Base-by-base conservation (phyloP, 1,284 basidiomycete species). In the Tilletia caries region DNA sequence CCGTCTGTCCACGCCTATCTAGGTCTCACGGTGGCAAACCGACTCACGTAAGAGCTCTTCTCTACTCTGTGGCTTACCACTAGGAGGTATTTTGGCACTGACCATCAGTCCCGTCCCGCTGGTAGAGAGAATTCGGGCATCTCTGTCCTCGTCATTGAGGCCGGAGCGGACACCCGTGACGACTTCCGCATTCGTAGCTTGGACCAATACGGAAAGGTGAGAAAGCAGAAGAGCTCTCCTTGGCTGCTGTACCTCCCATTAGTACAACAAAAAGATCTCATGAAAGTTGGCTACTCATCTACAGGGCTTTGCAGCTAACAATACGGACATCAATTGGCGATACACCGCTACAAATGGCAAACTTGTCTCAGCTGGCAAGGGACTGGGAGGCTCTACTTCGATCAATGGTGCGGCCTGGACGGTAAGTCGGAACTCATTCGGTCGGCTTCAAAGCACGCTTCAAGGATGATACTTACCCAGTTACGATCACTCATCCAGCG, bases 401-500 rank as follows among this genome's bases (percentile, higher is more conserved):
- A 88, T 89, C 79, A 89, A 89, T 75, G 88, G 88, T 34, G 87
- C 84, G 12, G 83, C 85, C 10, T 89, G 88, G 83, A 89, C n/a
- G 18, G 25, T 20, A 15, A 15, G 54, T 60, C 8, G n/a, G n/a
- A n/a, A n/a, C n/a, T n/a, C n/a, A n/a, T 50, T 41, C 37, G 10
- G 15, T 41, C 15, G 37, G 37, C 37, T 15, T 2, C 15, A n/a
- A n/a, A n/a, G n/a, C n/a, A n/a, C n/a, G n/a, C n/a, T n/a, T n/a
- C n/a, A n/a, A n/a, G n/a, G n/a, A n/a, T n/a, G n/a, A n/a, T n/a
- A n/a, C n/a, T n/a, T n/a, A n/a, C n/a, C n/a, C n/a, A n/a, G n/a
- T n/a, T n/a, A n/a, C n/a, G n/a, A n/a, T n/a, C n/a, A n/a, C n/a
- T n/a, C n/a, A n/a, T n/a, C n/a, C 27, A 58, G 29, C 46, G 41